These are phyloP conservation scores for Aspergillus latus DNA, from an alignment of 2,329 filamentous ascomycete genomes.

Conservation along the genomic window DNA sequence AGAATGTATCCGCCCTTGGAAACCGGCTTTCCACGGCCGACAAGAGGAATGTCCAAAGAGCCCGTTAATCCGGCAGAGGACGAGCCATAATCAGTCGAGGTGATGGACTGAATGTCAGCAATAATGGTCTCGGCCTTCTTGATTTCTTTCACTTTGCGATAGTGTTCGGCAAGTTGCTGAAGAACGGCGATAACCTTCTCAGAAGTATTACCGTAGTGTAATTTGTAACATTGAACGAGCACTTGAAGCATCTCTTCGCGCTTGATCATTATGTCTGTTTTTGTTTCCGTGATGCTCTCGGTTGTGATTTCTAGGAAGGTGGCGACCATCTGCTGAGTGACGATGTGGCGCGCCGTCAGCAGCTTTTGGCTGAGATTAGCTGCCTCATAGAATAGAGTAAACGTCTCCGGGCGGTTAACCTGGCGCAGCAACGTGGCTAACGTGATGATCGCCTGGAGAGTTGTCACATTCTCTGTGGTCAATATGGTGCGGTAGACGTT, in stretches of 20 bases:
- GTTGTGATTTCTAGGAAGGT: conserved; percentile 49
- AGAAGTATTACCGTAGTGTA: conserved; percentile 48
- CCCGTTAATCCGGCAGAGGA: conserved; percentile 25
- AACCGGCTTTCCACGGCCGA: conserved; percentile 32
- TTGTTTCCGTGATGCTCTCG: conserved; percentile 27
- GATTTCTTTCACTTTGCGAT: conserved; percentile 50
- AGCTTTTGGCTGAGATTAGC: conserved; percentile 41
- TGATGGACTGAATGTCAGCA: conserved; percentile 27
- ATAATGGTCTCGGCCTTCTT: conserved; percentile 44
- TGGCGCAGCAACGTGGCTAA: conserved; percentile 44
- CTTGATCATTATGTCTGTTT: conserved; percentile 35
- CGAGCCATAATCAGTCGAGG: conserved; percentile 22
- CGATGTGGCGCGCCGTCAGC: conserved; percentile 43
- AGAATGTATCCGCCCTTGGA: conserved; percentile 20
- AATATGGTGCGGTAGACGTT: conserved; percentile 34
- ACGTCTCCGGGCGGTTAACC: conserved; percentile 30
- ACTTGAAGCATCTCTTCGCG: conserved; percentile 50
- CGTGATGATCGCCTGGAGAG: conserved; percentile 46
- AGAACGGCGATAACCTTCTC: conserved; percentile 48
- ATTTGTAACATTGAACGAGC: conserved; percentile 50
- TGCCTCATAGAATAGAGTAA: conserved; percentile 47
- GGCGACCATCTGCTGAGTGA: conserved; percentile 49
- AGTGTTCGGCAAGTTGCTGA: conserved; percentile 50
- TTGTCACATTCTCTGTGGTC: conserved; percentile 42
- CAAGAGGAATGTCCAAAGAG: conserved; percentile 31